Percentiles rank a stretch among this genome's conserved stretches.
Conservation (phyloP, 2,329 filamentous ascomycete species). For the Periconia sp. region DNA sequence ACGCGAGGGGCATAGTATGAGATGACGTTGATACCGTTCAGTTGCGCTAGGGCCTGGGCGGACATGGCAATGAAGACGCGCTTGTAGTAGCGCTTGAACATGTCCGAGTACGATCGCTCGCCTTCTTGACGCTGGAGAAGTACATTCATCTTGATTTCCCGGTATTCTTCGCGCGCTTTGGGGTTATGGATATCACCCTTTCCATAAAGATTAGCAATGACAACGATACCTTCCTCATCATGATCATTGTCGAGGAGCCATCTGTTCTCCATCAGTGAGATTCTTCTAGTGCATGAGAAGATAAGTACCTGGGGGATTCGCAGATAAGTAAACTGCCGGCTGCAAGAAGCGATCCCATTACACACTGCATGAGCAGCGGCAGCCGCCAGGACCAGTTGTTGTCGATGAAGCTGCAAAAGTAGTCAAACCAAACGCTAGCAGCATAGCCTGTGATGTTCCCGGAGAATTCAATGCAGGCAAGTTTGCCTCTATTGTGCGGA, state of each 20-base stretch:
- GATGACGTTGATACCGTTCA: slow-evolving; percentile 99
- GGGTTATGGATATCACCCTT: slow-evolving; percentile 93
- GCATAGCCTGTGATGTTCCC: slow-evolving; percentile 97
- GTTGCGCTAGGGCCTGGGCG: slow-evolving; percentile 90
- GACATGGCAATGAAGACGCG: slow-evolving; percentile 99
- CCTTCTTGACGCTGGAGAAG: slow-evolving; percentile 92
- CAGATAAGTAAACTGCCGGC: slow-evolving; percentile 91
- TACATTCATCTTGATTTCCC: slow-evolving; percentile 99
- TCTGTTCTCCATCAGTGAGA: slow-evolving; percentile 55
- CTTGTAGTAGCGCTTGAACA: slow-evolving; percentile 91
- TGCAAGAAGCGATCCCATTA: slow-evolving; percentile 88
- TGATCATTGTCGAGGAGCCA: slow-evolving; percentile 98
- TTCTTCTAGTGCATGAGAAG: not conserved
- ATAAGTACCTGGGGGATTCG: slow-evolving; percentile 83
- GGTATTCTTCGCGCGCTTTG: slow-evolving; percentile 93
- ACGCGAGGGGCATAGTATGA: slow-evolving; percentile 98
- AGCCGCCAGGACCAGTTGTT: slow-evolving; percentile 88
- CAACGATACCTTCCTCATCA: slow-evolving; percentile 96
- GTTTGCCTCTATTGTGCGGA: slow-evolving; percentile 91
- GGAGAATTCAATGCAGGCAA: slow-evolving; percentile 97
- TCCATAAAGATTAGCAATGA: slow-evolving; percentile 96
- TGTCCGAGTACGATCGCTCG: slow-evolving; percentile 87
- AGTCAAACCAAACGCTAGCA: slow-evolving; percentile 98
- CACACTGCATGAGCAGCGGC: slow-evolving; percentile 87
- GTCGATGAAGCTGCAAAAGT: slow-evolving; percentile 90